A percentile compares a stretch with the other conserved stretches of the same genome.
Conservation (phyloP, 768 basidiomycete genomes). For the Boletus rubroflammeus region DNA sequence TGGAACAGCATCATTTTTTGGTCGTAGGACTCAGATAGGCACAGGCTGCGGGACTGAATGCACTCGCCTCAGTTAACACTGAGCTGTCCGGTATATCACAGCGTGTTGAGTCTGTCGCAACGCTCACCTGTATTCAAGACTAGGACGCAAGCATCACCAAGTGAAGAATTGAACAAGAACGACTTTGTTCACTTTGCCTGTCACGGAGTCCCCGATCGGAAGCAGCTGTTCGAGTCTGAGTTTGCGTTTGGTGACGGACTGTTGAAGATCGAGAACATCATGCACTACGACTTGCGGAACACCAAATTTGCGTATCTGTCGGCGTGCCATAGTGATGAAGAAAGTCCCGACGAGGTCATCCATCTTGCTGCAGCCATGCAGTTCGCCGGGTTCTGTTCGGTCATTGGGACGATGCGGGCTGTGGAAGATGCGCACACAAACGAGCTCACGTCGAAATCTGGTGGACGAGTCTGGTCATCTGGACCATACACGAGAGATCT, state of each 20-base stretch:
- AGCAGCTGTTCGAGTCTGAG: not conserved
- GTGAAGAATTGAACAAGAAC: too few relatives aligned
- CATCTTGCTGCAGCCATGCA: constrained; percentile 1
- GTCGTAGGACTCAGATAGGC: constrained; percentile 5
- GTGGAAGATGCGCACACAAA: not conserved
- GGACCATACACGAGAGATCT: not conserved
- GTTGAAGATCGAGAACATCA: not conserved
- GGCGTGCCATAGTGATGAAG: not conserved
- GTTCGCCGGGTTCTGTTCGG: constrained; percentile 5
- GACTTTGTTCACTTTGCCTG: not conserved
- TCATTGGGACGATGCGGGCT: constrained; percentile 4
- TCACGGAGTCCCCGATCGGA: not conserved
- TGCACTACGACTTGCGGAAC: not conserved
- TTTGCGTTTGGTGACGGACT: too few relatives aligned
- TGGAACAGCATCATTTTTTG: not conserved
- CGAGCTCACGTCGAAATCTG: not conserved
- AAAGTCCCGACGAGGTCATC: too few relatives aligned
- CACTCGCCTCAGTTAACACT: not conserved
- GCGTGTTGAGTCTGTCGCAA: not conserved
- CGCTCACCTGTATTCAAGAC: not conserved
- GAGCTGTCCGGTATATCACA: not conserved
- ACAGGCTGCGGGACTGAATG: not conserved
- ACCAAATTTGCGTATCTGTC: constrained; percentile 3
- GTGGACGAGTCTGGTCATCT: not conserved
- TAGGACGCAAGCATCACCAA: not conserved